Base-by-base conservation (phyloP, 2,329 filamentous ascomycete species). In the Fusarium buxicola region DNA sequence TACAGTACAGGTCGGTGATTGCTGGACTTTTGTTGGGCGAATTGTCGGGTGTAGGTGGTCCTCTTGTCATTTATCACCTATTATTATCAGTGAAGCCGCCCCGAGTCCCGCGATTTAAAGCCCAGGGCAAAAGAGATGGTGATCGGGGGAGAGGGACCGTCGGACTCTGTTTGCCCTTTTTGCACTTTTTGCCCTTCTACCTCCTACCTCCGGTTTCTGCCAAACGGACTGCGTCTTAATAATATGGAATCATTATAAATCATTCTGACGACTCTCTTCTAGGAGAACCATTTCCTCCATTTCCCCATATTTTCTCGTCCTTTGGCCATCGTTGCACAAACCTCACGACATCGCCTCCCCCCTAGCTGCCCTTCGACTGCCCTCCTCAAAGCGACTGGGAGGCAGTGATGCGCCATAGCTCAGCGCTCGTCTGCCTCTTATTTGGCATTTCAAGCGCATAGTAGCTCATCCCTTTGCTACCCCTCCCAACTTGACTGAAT, bases 21-120 rank as follows among this genome's bases (percentile, higher is more conserved):
- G 40, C 35, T 58, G 53, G 25, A 31, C 55, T 52, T 57, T 61
- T 62, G 61, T 58, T 55, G 52, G 62, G 34, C 45, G 46, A 53
- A 55, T 36, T 34, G 56, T 58, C 34, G 39, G 45, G 25, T 50
- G 61, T 52, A 54, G 39, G 57, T 55, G 52, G 52, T 39, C 47
- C 57, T 65, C 62, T 63, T 65, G 58, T 65, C 62, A 64, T 53
- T 62, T 53, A 53, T 53, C 62, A 49, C n/a, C n/a, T n/a, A 24
- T 27, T 41, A 50, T 41, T 30, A 40, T 41, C 34, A 50, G 28
- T 18, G 32, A 50, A 39, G 47, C 47, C 47, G 21, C 32, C 47
- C 34, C 35, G 27, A 40, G 35, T 27, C 27, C 45, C 36, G 47
- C 32, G 25, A 30, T 50, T 39, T 35, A 35, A 25, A 49, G 41